Conservation (phyloP, 1,284 basidiomycete genomes). For the Moesziomyces parantarcticus region DNA sequence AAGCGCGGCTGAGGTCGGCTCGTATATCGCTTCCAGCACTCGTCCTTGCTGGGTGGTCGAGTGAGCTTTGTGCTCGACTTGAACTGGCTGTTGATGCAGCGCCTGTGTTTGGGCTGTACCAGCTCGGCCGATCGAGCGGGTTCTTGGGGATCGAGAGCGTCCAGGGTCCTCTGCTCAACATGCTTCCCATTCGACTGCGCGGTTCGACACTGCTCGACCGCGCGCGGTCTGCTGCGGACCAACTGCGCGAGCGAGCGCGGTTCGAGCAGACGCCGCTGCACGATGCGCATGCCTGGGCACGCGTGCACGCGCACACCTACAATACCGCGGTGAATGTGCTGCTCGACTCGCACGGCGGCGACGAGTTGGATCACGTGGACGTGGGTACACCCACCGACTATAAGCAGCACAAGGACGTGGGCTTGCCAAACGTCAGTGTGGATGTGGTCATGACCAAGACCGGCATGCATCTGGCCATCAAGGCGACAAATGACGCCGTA, state of each 20-base stretch:
- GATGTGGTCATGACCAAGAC: slow-evolving; percentile 18
- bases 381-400: slow-evolving; percentile 33
- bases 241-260: slow-evolving; percentile 23
- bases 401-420: slow-evolving; percentile 6
- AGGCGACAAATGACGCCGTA: slow-evolving; percentile 11
- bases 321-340: slow-evolving; percentile 52
- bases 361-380: slow-evolving; percentile 9
- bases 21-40: slow-evolving; percentile 34
- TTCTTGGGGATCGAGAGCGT: slow-evolving; percentile 45
- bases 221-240: slow-evolving; percentile 6
- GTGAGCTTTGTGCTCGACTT: slow-evolving; percentile 17
- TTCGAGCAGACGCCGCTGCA: slow-evolving; percentile 47
- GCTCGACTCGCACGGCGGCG: slow-evolving; percentile 1
- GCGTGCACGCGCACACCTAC: slow-evolving; percentile 20
- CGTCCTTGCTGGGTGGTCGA: slow-evolving; percentile 52
- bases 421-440: slow-evolving; percentile 32
- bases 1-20: slow-evolving; percentile 20
- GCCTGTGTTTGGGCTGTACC: slow-evolving; percentile 52
- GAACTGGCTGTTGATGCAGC: neutral
- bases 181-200: slow-evolving; percentile 45
- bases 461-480: slow-evolving; percentile 22
- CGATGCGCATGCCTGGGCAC: slow-evolving; percentile 32
- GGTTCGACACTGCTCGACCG: slow-evolving; percentile 11
- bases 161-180: slow-evolving; percentile 49
- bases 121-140: slow-evolving; percentile 39